Conservation (phyloP, 345 rosid species). For the Salix viminalis region DNA sequence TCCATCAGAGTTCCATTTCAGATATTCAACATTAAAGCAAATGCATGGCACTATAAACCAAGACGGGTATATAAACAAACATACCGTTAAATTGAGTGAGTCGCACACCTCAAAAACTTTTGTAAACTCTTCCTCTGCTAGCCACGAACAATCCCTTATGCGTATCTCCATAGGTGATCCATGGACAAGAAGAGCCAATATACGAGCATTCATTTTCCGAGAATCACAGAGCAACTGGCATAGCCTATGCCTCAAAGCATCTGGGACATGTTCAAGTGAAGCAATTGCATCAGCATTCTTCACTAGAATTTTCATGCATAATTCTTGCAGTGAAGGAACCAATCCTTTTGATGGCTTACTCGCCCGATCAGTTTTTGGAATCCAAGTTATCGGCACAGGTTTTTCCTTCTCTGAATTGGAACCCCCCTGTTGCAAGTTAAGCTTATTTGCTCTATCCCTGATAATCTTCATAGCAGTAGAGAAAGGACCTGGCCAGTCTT, state of each 20-base stretch:
- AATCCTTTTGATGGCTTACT: slow-evolving; percentile 9
- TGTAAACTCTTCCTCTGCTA: slow-evolving; percentile 64
- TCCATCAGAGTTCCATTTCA: neutral
- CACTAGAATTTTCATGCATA: slow-evolving; percentile 51
- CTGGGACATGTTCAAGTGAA: slow-evolving; percentile 81
- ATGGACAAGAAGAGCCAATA: slow-evolving; percentile 51
- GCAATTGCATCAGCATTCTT: slow-evolving; percentile 71
- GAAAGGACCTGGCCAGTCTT: slow-evolving; percentile 98
- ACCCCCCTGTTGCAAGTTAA: slow-evolving; percentile 10
- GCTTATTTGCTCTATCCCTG: slow-evolving; percentile 50
- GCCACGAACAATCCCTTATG: slow-evolving; percentile 80
- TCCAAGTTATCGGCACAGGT: slow-evolving; percentile 46
- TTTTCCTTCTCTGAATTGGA: slow-evolving; percentile 16
- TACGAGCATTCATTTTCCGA: slow-evolving; percentile 46
- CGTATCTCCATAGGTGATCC: slow-evolving; percentile 72
- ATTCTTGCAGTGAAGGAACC: slow-evolving; percentile 55
- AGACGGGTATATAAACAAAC: slow-evolving; percentile 9
- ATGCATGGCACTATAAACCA: neutral
- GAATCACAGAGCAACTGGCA: slow-evolving; percentile 69
- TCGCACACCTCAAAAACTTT: slow-evolving; percentile 53
- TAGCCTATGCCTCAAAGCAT: slow-evolving; percentile 55
- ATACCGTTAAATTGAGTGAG: slow-evolving; percentile 65
- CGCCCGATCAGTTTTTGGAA: slow-evolving; percentile 39
- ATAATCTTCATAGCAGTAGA: slow-evolving; percentile 94
- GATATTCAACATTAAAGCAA: neutral